These are phyloP conservation scores for Litchi chinensis DNA, from an alignment of 345 rosid genomes.

Conservation along the genomic window DNA sequence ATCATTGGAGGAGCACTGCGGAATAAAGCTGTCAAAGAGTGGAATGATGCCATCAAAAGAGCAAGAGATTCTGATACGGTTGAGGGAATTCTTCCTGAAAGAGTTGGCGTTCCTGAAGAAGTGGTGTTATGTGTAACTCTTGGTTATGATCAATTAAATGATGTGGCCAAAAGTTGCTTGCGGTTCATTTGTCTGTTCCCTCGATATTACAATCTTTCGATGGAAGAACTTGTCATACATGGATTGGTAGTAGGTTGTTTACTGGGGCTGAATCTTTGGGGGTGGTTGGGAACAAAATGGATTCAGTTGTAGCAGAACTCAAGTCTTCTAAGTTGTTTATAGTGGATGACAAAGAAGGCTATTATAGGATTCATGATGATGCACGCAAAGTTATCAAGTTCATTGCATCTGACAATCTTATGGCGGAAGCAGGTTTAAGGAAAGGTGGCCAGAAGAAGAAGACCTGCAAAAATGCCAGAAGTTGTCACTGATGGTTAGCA, in stretches of 20 bases:
- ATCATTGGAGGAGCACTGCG: too few relatives aligned
- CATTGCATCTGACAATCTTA: constrained; percentile 6
- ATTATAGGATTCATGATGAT: constrained; percentile 1
- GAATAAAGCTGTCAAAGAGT: too few relatives aligned
- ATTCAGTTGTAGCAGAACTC: background rate
- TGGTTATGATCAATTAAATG: too few relatives aligned
- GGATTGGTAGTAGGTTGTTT: constrained; percentile 6
- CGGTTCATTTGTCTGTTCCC: constrained; percentile 4
- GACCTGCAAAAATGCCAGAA: constrained; percentile 6
- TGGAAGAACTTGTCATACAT: constrained; percentile 4
- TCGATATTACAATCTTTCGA: background rate
- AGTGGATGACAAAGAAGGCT: background rate
- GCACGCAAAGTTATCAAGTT: background rate
- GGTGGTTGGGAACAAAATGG: background rate
- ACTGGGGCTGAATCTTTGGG: background rate
- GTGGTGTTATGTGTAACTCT: too few relatives aligned
- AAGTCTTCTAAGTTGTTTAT: background rate
- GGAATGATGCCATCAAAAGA: too few relatives aligned
- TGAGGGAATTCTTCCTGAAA: too few relatives aligned
- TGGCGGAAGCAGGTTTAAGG: constrained; percentile 5
- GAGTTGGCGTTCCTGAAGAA: too few relatives aligned
- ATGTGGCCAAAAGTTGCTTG: too few relatives aligned
- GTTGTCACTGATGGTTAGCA: constrained; percentile 9
- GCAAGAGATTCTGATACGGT: too few relatives aligned
- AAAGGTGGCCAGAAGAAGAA: constrained; percentile 6